Base-by-base conservation (phyloP, 352 stramenopile species). In the Phytophthora citrophthora region DNA sequence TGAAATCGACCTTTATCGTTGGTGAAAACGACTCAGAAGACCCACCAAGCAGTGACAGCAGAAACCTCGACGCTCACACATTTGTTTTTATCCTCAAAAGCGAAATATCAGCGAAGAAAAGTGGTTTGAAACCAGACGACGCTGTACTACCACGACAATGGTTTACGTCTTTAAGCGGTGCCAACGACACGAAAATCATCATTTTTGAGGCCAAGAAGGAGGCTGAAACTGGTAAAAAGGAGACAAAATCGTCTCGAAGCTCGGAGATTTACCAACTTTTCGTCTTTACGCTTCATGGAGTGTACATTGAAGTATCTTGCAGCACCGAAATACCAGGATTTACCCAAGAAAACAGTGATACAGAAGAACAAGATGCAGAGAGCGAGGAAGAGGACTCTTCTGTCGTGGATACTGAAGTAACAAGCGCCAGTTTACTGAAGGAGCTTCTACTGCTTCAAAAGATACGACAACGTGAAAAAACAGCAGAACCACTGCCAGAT, bases 11-110 rank as follows among this genome's bases (percentile, higher is more conserved):
- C 2, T 54, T 71, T 5, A 70, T 39, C 11, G 36, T 59, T 8
- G 67, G 24, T 49, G 70, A 67, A 36, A 45, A 49, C 11, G 4
- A 64, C 2, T 59, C 48, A 23, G 47, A 27, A 15, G 18, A 29
- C 8, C 7, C 29, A 13, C 16, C 54, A 46, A 24, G 41, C n/a
- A 4, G 1, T 11, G 34, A 59, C 0, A 15, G 18, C 9, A 63
- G 8, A 32, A 39, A 32, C 4, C 8, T 7, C 23, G 13, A 64
- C 15, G 52, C 53, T 10, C 66, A 86, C 36, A 81, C 79, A 18
- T 85, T 85, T 26, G 57, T 88, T 10, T 86, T 88, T 29, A 46
- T 88, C 24, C 44, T 86, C 5, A 75, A 68, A 50, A 68, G 18
- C 31, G n/a, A 11, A 12, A 13, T 32, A 9, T 5, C n/a, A 48